Evolutionary conservation across 1,284 basidiomycete genomes (phyloP).

Genomic region (Leccinum olivaceoglutinosum): DNA sequence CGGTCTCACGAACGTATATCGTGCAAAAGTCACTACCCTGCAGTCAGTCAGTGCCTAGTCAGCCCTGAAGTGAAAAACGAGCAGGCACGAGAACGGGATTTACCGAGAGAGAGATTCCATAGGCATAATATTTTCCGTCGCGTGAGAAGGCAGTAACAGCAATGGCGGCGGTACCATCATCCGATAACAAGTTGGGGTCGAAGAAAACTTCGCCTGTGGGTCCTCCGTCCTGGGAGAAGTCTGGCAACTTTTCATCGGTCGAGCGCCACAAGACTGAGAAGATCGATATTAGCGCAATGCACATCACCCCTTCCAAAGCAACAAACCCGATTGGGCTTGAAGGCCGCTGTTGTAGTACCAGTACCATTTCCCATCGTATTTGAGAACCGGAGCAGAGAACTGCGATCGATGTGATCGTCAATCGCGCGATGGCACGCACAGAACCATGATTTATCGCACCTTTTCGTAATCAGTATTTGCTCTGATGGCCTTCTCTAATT

Average conservation of each 20-base stretch:
- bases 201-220: conserved; percentile 68
- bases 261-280: conserved; percentile 62
- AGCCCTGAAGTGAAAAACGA: conserved; percentile 4
- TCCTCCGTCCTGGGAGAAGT: conserved; percentile 41
- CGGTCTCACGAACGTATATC: conserved; percentile 61
- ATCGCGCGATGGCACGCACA: not conserved
- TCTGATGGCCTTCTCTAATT: conserved; percentile 56
- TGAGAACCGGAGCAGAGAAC: conserved; percentile 58
- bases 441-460: conserved; percentile 36
- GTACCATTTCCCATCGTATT: conserved; percentile 69
- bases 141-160: conserved; percentile 56
- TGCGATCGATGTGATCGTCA: conserved; percentile 24
- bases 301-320: not conserved
- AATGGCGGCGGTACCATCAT: conserved; percentile 71
- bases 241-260: conserved; percentile 45
- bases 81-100: conserved; percentile 12
- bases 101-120: conserved; percentile 70
- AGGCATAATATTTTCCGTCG: conserved; percentile 69
- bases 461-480: conserved; percentile 66
- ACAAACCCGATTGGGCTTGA: conserved; percentile 56
- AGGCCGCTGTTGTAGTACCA: conserved; percentile 73
- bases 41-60: conserved; percentile 5
- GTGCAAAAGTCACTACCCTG: conserved; percentile 75
- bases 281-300: not conserved
- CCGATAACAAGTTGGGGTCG: conserved; percentile 67